phyloP scores from a whole-genome alignment of 1,139 yeast species.

The Pichia sp. region DNA sequence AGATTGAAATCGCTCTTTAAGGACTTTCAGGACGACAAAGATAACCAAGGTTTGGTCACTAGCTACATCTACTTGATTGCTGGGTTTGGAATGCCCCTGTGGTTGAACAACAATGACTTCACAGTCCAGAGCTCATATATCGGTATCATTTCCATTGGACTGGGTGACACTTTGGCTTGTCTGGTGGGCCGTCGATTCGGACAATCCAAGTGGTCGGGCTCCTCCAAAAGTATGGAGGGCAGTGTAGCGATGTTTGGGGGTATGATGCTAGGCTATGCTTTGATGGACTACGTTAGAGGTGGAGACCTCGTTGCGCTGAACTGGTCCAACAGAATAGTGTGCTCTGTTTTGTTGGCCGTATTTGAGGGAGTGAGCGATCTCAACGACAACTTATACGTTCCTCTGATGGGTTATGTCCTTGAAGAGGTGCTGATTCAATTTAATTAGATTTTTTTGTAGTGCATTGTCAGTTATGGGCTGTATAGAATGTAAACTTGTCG shows the following conservation, averaged over 20 bases:
- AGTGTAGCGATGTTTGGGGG: slow-evolving; percentile 48
- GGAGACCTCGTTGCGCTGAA: slow-evolving; percentile 20
- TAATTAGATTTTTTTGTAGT: too few relatives aligned
- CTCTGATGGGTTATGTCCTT: slow-evolving; percentile 42
- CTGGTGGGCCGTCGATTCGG: slow-evolving; percentile 57
- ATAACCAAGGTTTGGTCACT: slow-evolving; percentile 57
- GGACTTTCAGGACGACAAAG: slow-evolving; percentile 59
- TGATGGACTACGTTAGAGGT: slow-evolving; percentile 25
- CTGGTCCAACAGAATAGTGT: slow-evolving; percentile 38
- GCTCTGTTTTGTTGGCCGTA: slow-evolving; percentile 40
- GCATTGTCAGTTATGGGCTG: too few relatives aligned
- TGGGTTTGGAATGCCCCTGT: slow-evolving; percentile 56
- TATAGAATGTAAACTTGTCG: too few relatives aligned
- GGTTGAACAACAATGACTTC: slow-evolving; percentile 25
- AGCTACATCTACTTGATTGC: slow-evolving; percentile 57
- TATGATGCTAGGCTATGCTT: slow-evolving; percentile 28
- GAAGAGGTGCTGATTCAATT: slow-evolving; percentile 14
- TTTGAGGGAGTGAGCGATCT: slow-evolving; percentile 54
- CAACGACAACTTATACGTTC: slow-evolving; percentile 62
- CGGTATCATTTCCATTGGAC: slow-evolving; percentile 40
- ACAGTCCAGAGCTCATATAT: slow-evolving; percentile 26
- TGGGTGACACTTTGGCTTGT: slow-evolving; percentile 63
- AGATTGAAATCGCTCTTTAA: slow-evolving; percentile 30
- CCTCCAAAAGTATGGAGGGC: slow-evolving; percentile 60
- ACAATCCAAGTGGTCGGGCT: slow-evolving; percentile 42